A percentile compares a stretch with the other conserved stretches of the same genome.
Conservation (phyloP, 371 early-diverging fungal genomes). For the Haplosporangium sp. region DNA sequence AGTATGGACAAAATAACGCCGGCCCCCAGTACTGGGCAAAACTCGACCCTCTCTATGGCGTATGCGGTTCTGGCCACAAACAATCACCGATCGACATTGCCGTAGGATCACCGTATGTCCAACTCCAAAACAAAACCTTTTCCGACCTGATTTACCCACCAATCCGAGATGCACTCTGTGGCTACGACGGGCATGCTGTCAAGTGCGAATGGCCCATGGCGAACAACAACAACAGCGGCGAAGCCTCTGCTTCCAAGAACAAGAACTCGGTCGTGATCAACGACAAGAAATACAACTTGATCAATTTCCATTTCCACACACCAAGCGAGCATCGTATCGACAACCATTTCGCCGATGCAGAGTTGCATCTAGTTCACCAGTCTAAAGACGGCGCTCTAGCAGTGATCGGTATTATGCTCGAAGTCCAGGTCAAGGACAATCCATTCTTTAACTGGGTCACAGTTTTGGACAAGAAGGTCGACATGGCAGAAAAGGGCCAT, state of each 20-base stretch:
- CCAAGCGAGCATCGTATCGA: constrained; percentile 62
- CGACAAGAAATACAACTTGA: constrained; percentile 35
- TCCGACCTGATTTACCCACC: constrained; percentile 10
- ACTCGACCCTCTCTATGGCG: constrained; percentile 26
- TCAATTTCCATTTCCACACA: constrained; percentile 62
- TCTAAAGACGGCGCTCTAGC: constrained; percentile 31
- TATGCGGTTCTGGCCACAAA: constrained; percentile 41
- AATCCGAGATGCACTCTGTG: constrained; percentile 13
- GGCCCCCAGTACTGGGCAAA: constrained; percentile 35
- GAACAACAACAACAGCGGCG: no score
- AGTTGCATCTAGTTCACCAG: constrained; percentile 60
- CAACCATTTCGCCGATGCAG: constrained; percentile 51
- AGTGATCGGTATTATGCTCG: constrained; percentile 56
- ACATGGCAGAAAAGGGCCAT: constrained; percentile 13
- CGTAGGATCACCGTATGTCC: constrained; percentile 13
- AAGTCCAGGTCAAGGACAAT: constrained; percentile 31
- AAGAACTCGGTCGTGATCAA: constrained; percentile 25
- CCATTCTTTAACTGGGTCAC: constrained; percentile 46
- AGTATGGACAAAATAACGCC: constrained; percentile 28
- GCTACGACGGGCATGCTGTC: constrained; percentile 43
- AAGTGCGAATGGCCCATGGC: constrained; percentile 31
- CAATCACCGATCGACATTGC: constrained; percentile 58
- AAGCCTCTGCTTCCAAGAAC: neutral
- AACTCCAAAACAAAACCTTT: constrained; percentile 6
- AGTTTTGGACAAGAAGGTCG: constrained; percentile 23